Evolutionary conservation across 1,139 yeast species (phyloP), one percentile per base, ranked within the genome.

Genomic region (Suhomyces wounanorum): DNA sequence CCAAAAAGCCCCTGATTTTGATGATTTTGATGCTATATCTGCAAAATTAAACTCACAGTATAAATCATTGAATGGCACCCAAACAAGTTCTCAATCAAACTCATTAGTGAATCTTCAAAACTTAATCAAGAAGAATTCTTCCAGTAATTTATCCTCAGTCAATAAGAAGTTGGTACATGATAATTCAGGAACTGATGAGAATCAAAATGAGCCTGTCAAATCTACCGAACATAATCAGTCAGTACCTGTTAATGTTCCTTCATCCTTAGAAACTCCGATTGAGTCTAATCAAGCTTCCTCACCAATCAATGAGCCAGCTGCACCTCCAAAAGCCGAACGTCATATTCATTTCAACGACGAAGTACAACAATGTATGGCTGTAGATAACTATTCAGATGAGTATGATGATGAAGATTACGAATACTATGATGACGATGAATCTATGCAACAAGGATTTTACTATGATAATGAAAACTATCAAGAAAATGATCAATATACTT

Each of bases 261-360:
- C 36, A 6, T 21, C 38, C 1, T 26, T 17, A n/a, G 38, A 18
- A 28, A 30, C 37, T 5, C 16, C 44, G 3, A 41, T 41, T 8
- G 39, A 36, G 2, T 18, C 37, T 18, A 38, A 45, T n/a, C 33
- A 31, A 11, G 13, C 48, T 8, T 13, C 8, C 10, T 18, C 44
- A 4, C 4, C 44, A 10, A 21, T 17, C 16, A 10, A 37, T 8
- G 44, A 33, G 13, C 16, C 28, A 30, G 50, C 37, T 14, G 25
- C 51, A 11, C 23, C 14, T 10, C 10, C 36, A 8, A 69, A 69
- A 55, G 72, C 69, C 49, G 73, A 70, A 44, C 78, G 94, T 55
- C 94, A 81, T 58, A 91, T 92, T 52, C 98, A 91, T 69, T 94
- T 94, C 70, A 92, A 87, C 64, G 96, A 90, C 63, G 83, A 91